Conservation (phyloP, 169 alveolate species). For the Toxoplasma gondii region DNA sequence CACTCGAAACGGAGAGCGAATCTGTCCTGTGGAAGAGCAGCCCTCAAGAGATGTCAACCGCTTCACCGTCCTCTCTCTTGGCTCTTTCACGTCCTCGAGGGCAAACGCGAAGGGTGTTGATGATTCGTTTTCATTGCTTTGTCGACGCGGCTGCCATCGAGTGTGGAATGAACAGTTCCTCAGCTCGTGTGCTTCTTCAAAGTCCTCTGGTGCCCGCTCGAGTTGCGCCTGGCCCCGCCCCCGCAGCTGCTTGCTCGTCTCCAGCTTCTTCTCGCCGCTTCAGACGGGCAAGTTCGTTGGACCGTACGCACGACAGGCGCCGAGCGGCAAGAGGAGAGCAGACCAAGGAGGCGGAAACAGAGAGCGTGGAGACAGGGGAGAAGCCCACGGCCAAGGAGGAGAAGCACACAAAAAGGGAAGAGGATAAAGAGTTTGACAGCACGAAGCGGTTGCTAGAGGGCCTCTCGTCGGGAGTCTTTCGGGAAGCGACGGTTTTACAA, state of each 20-base stretch:
- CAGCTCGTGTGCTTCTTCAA: background rate
- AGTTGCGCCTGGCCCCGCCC: background rate
- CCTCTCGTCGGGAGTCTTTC: background rate
- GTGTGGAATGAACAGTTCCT: background rate
- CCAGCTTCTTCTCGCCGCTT: background rate
- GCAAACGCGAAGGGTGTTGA: background rate
- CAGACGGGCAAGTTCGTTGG: background rate
- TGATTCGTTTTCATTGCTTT: background rate
- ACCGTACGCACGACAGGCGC: too few species aligned
- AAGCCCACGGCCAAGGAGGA: background rate
- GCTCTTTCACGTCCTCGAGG: too few species aligned
- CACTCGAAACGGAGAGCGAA: too few species aligned
- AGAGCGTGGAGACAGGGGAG: background rate
- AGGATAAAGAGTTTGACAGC: background rate
- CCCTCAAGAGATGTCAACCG: too few species aligned
- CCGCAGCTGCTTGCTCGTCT: background rate
- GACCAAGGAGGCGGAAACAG: background rate
- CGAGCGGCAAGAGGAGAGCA: too few species aligned
- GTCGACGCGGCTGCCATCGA: conserved; percentile 29
- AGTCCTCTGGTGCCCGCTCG: background rate
- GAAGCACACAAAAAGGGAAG: background rate
- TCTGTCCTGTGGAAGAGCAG: too few species aligned
- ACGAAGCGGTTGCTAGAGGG: background rate
- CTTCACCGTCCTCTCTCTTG: too few species aligned
- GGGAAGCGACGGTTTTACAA: background rate